These are phyloP conservation scores for Chenopodium quinoa DNA, from an alignment of 148 eudicot species.

Conservation along the genomic window DNA sequence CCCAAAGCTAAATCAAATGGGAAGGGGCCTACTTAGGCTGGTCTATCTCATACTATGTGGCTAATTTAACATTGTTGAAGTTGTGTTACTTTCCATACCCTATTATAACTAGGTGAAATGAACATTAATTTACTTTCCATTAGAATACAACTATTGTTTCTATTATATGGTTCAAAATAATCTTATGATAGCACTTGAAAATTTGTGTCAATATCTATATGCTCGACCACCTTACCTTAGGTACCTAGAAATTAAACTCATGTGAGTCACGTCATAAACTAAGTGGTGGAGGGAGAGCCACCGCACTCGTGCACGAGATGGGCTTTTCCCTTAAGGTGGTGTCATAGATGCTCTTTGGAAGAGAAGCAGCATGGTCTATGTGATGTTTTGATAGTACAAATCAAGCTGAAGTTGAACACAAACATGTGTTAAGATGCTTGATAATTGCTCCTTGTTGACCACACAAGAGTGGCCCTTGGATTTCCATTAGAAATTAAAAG, in stretches of 20 bases:
- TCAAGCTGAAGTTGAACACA: conserved; percentile 31
- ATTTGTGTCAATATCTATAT: background rate
- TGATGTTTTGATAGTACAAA: conserved; percentile 18
- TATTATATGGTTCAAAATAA: background rate
- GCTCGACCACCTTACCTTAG: background rate
- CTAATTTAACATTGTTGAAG: background rate
- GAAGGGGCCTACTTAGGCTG: background rate
- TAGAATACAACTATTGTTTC: background rate
- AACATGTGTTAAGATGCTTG: conserved; percentile 38
- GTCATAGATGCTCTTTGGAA: conserved; percentile 21
- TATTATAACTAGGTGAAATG: background rate
- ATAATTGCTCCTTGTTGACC: conserved; percentile 41
- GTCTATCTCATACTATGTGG: background rate
- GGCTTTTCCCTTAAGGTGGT: background rate
- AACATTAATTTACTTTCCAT: background rate
- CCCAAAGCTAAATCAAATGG: background rate
- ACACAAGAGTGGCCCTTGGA: conserved; percentile 32
- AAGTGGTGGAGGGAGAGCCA: background rate
- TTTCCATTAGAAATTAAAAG: conserved; percentile 26
- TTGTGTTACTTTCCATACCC: background rate
- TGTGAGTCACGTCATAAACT: background rate
- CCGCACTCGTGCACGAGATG: background rate
- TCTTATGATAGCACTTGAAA: background rate
- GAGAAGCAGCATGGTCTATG: conserved; percentile 17
- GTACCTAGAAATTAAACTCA: background rate